These are phyloP conservation scores for Entamoeba nuttalli DNA, from an alignment of 208 protist genomes.

Conservation along the genomic window DNA sequence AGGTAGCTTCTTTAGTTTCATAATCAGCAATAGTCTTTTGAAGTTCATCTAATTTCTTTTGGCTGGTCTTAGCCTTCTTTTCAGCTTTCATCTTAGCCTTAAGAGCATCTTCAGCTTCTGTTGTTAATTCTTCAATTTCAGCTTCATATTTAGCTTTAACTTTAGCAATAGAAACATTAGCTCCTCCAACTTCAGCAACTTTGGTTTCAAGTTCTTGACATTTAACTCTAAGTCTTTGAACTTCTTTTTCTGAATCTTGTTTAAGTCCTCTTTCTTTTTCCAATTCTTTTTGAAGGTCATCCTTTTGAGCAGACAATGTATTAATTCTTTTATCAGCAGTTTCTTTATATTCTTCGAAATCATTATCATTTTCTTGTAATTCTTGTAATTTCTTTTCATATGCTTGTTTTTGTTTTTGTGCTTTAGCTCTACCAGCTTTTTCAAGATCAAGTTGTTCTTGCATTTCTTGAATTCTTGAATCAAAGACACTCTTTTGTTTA, in stretches of 20 bases:
- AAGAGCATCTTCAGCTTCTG: not conserved
- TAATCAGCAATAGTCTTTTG: not conserved
- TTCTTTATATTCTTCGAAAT: not conserved
- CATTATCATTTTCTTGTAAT: not conserved
- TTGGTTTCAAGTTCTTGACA: not conserved
- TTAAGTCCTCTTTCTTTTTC: not conserved
- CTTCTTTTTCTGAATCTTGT: not conserved
- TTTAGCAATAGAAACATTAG: not conserved
- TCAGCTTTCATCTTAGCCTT: not conserved
- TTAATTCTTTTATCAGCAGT: not conserved
- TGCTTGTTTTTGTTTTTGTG: not conserved
- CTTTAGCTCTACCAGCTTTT: slow-evolving; percentile 27
- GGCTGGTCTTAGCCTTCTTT: not conserved
- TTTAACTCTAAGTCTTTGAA: not conserved
- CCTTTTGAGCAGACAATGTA: not conserved
- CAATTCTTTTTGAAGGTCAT: not conserved
- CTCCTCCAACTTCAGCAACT: not conserved
- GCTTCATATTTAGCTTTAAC: not conserved
- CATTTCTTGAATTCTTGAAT: not conserved
- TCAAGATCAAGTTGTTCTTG: slow-evolving; percentile 1
- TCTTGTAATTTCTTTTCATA: not conserved
- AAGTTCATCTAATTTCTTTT: not conserved
- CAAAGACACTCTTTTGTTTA: not conserved
- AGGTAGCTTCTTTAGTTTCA: not conserved
- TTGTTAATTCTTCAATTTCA: not conserved